These are phyloP conservation scores for Saraca asoca DNA, from an alignment of 331 rosid species.

Conservation along the genomic window DNA sequence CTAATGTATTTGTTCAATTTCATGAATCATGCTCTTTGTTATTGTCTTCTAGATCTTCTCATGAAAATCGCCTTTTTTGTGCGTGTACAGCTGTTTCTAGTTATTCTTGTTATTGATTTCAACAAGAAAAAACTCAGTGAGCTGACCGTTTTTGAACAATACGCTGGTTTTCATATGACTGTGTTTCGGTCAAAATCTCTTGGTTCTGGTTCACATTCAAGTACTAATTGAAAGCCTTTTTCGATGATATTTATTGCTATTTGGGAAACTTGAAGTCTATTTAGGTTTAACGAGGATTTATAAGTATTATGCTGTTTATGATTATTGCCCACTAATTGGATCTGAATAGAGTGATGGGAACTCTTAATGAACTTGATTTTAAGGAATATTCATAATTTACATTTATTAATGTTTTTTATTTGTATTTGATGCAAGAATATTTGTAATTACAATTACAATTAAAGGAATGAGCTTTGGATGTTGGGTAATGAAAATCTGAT, in stretches of 20 bases:
- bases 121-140: slow-evolving; percentile 25
- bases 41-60: slow-evolving; percentile 32
- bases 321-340: slow-evolving; percentile 44
- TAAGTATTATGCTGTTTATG: slow-evolving; percentile 27
- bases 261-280: slow-evolving; percentile 23
- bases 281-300: slow-evolving; percentile 17
- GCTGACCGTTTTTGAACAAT: slow-evolving; percentile 26
- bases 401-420: not conserved
- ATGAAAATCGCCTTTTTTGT: not conserved
- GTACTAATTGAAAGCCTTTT: slow-evolving; percentile 7
- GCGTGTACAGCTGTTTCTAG: not conserved
- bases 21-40: slow-evolving; percentile 6
- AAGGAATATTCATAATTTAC: slow-evolving; percentile 17
- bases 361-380: slow-evolving; percentile 8
- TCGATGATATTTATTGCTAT: slow-evolving; percentile 21
- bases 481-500: slow-evolving; percentile 28
- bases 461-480: slow-evolving; percentile 23
- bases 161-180: not conserved
- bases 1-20: slow-evolving; percentile 18
- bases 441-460: not conserved
- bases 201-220: slow-evolving; percentile 8
- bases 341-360: slow-evolving; percentile 44
- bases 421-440: slow-evolving; percentile 28
- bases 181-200: slow-evolving; percentile 16
- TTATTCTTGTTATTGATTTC: slow-evolving; percentile 14